Evolutionary conservation across 495 filamentous ascomycete species (phyloP), one percentile per base, ranked within the genome.

Genomic region (Apodospora peruviana): DNA sequence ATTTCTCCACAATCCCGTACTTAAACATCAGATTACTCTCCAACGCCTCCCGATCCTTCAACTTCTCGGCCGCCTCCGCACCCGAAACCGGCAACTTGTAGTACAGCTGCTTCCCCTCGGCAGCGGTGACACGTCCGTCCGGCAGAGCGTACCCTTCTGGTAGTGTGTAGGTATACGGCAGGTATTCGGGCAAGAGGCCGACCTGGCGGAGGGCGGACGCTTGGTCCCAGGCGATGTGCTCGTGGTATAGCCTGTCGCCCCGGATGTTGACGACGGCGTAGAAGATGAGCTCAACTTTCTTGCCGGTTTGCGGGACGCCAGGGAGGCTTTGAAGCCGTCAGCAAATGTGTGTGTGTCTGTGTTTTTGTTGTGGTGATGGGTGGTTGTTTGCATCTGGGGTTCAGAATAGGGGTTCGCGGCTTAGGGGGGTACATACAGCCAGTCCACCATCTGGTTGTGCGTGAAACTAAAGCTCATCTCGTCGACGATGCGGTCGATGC

Each of bases 161-260:
- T 7, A 21, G 11, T 40, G 18, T 20, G 56, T 83, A 80, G 7
- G 81, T 79, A 44, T 77, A 84, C 2, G 76, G 73, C 5, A 72
- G 57, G 66, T 78, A 64, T 72, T 85, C 54, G 58, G 83, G 74
- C 32, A 95, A 59, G 40, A 94, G 60, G 0, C 88, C 88, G 0
- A 88, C 66, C 65, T 95, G 90, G 17, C 84, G 76, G 0, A 96
- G 66, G 2, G 91, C 84, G 14, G 79, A 84, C 1, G 85, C 88
- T 61, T 95, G 89, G 58, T 95, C 90, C 89, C 89, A 96, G 53
- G 86, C 84, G 16, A 91, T 82, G 56, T 91, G 85, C 64, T 96
- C 90, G 44, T 87, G 83, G 59, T 82, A 90, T 3, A 95, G 69
- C 42, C 80, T 80, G 4, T 85, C 85, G 2, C 79, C 87, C 12